phyloP scores from a whole-genome alignment of 345 rosid species.

The Eucalyptus tenuipes region DNA sequence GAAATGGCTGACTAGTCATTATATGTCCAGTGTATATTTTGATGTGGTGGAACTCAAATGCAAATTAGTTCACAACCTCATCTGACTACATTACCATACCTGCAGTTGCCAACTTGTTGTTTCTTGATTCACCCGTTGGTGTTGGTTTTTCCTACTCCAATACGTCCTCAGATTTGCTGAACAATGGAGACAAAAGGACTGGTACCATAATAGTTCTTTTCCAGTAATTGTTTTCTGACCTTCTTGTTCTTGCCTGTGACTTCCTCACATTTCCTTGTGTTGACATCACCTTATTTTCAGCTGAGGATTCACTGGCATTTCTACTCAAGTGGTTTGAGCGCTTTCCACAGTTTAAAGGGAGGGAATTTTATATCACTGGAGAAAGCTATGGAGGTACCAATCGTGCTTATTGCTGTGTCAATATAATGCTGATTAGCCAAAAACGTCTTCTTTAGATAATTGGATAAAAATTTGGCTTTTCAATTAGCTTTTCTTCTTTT shows the following conservation, averaged over 20 bases:
- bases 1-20: background rate
- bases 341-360: slow-evolving; percentile 75
- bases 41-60: background rate
- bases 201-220: slow-evolving; percentile 22
- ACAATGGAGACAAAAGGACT: slow-evolving; percentile 30
- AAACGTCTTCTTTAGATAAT: background rate
- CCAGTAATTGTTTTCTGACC: background rate
- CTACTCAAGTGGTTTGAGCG: slow-evolving; percentile 83
- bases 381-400: slow-evolving; percentile 85
- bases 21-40: background rate
- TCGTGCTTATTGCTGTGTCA: background rate
- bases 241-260: background rate
- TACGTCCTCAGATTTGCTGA: slow-evolving; percentile 45
- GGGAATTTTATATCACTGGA: slow-evolving; percentile 79
- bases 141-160: slow-evolving; percentile 92
- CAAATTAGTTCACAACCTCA: background rate
- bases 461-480: background rate
- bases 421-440: background rate
- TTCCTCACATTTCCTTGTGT: background rate
- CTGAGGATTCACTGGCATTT: slow-evolving; percentile 62
- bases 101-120: slow-evolving; percentile 79
- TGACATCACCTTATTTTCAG: slow-evolving; percentile 23
- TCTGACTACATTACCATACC: background rate
- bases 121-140: slow-evolving; percentile 89
- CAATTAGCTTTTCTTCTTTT: background rate